Evolutionary conservation across 2,329 filamentous ascomycete species (phyloP), one percentile per base, ranked within the genome.

Genomic region (Beauveria medogensis): DNA sequence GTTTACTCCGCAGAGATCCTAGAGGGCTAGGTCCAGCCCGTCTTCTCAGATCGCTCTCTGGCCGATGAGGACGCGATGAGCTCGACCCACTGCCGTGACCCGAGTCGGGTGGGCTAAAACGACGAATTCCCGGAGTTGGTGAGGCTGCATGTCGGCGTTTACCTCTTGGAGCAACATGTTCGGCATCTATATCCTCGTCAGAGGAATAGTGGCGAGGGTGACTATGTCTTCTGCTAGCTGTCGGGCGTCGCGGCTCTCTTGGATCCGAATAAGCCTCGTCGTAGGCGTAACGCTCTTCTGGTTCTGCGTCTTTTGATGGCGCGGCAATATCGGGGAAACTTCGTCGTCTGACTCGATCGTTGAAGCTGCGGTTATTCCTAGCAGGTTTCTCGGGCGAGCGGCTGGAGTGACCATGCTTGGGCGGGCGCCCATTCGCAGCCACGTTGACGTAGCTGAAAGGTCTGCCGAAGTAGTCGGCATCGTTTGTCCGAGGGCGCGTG

Each of bases 271-370:
- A 66, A 59, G 68, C 44, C 41, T 66, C 62, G 54, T 70, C 70
- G 58, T 69, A 69, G 41, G 66, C 55, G 54, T 69, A 69, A 8
- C 65, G 63, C 24, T 65, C 62, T 14, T 70, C 61, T 12, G 43
- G 56, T 3, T 70, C 68, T 3, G 18, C 41, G 18, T 55, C 58
- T 16, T 74, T 67, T 20, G 72, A 66, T 2, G 74, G 73, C 2
- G 72, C 73, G 2, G 77, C 76, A 56, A 78, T 76, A 61, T 83
- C 81, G 3, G 80, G 81, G 67, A 80, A 79, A 69, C 81, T 83
- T 60, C 77, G 75, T 44, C 80, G 74, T 44, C 78, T 75, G 14
- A 67, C 70, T n/a, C 74, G 69, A 18, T 75, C 74, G 18, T 79
- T 78, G 9, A 75, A 69, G 34, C 73, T 72, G 30, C 73, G 72